These are phyloP conservation scores for Leavenworthia alabamica DNA, from an alignment of 345 rosid genomes.

Conservation along the genomic window DNA sequence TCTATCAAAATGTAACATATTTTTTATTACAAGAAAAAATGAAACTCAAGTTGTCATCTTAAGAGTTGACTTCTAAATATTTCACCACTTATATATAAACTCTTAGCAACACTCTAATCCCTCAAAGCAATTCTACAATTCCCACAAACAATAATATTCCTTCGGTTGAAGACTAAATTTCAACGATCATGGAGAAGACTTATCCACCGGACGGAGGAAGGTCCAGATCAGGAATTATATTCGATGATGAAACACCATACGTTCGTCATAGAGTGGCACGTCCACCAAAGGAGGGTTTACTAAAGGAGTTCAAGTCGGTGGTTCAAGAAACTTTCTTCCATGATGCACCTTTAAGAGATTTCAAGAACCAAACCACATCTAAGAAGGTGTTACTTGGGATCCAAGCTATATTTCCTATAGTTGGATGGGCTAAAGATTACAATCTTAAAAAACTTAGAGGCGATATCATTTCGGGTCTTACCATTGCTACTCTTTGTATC, in stretches of 20 bases:
- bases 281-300: slow-evolving; percentile 63
- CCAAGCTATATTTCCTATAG: slow-evolving; percentile 73
- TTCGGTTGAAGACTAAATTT: too few relatives aligned
- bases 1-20: slow-evolving; percentile 13
- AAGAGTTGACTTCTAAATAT: slow-evolving; percentile 23
- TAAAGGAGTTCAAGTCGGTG: slow-evolving; percentile 46
- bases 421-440: slow-evolving; percentile 68
- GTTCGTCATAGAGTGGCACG: slow-evolving; percentile 53
- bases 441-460: slow-evolving; percentile 55
- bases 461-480: slow-evolving; percentile 74
- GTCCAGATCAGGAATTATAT: background rate
- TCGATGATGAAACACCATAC: background rate
- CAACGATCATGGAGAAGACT: slow-evolving; percentile 7
- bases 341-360: slow-evolving; percentile 77
- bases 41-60: background rate
- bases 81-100: slow-evolving; percentile 23
- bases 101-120: background rate
- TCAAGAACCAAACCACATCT: slow-evolving; percentile 61
- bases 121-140: slow-evolving; percentile 3
- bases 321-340: slow-evolving; percentile 74
- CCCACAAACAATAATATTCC: too few relatives aligned
- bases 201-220: slow-evolving; percentile 18
- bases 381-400: slow-evolving; percentile 52
- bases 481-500: slow-evolving; percentile 99
- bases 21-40: background rate